Evolutionary conservation across 805 yeast species (phyloP).

Genomic region (Candida nonsorbophila): DNA sequence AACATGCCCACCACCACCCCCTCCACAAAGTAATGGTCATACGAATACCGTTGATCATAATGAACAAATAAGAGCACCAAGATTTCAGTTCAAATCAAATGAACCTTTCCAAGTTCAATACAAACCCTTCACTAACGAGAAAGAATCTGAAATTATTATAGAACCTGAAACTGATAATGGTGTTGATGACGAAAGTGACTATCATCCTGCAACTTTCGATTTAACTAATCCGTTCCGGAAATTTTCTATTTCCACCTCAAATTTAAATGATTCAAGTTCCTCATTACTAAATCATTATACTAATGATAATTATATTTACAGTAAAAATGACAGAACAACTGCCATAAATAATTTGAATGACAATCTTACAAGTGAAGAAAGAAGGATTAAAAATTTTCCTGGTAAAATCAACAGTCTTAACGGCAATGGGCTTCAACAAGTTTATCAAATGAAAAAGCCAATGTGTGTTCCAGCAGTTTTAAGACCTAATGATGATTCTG

Average conservation of each 20-base stretch:
- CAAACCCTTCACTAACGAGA: too few relatives aligned
- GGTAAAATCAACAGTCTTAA: conserved; percentile 3
- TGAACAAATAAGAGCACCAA: conserved; percentile 51
- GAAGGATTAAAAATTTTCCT: conserved; percentile 2
- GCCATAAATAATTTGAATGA: conserved; percentile 18
- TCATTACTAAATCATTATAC: too few relatives aligned
- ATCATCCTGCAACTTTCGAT: conserved; percentile 46
- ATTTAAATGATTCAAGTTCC: conserved; percentile 2
- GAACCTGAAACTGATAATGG: conserved; percentile 1
- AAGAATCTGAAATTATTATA: too few relatives aligned
- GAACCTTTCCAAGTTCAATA: background rate
- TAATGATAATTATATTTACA: conserved; percentile 15
- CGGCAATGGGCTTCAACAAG: conserved; percentile 24
- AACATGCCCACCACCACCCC: conserved; percentile 1
- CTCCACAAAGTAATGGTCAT: background rate
- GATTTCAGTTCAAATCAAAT: conserved; percentile 20
- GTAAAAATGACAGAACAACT: conserved; percentile 6
- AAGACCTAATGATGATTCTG: conserved; percentile 38
- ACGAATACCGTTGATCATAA: conserved; percentile 36
- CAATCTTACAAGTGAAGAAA: conserved; percentile 15
- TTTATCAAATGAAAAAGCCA: conserved; percentile 44
- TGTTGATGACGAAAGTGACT: too few relatives aligned
- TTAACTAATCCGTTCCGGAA: conserved; percentile 34
- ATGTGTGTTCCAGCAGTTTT: conserved; percentile 50
- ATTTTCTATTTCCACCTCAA: conserved; percentile 18